phyloP scores from a whole-genome alignment of 1,139 yeast species.

The Candida sanyaensis region DNA sequence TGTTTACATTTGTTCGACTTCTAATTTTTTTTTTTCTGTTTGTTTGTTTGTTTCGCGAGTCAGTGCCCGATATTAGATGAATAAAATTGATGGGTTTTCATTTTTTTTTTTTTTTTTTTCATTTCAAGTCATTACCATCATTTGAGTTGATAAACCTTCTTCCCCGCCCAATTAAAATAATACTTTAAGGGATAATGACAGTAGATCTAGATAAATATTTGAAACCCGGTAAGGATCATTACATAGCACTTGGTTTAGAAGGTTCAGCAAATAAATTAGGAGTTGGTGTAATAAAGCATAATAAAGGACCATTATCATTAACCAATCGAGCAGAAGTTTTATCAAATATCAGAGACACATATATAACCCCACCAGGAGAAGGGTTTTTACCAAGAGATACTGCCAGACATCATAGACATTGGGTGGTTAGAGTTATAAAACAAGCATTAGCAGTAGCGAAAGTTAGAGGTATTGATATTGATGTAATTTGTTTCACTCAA shows the following conservation, averaged over 20 bases:
- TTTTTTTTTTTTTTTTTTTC: background rate
- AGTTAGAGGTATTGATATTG: slow-evolving; percentile 61
- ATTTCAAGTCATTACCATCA: background rate
- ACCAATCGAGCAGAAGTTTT: slow-evolving; percentile 72
- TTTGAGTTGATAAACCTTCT: no score
- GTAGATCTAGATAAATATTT: slow-evolving; percentile 42
- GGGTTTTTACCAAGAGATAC: slow-evolving; percentile 96
- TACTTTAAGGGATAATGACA: slow-evolving; percentile 16
- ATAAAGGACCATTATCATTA: slow-evolving; percentile 49
- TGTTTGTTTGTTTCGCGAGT: background rate
- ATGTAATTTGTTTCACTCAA: slow-evolving; percentile 92
- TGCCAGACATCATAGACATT: slow-evolving; percentile 92
- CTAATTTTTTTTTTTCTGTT: background rate
- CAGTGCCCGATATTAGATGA: background rate
- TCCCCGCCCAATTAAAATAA: no score
- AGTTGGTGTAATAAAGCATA: slow-evolving; percentile 85
- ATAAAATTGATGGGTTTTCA: background rate
- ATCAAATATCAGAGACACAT: slow-evolving; percentile 90
- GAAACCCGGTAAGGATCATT: slow-evolving; percentile 49
- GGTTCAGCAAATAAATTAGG: slow-evolving; percentile 98
- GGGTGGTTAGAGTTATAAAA: slow-evolving; percentile 85
- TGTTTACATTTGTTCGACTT: slow-evolving; percentile 9
- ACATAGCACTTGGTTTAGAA: slow-evolving; percentile 85
- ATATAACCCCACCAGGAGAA: slow-evolving; percentile 96
- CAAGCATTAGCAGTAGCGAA: slow-evolving; percentile 65